Evolutionary conservation across 169 alveolate species (phyloP), one percentile per base, ranked within the genome.

Genomic region (Eimeria necatrix): DNA sequence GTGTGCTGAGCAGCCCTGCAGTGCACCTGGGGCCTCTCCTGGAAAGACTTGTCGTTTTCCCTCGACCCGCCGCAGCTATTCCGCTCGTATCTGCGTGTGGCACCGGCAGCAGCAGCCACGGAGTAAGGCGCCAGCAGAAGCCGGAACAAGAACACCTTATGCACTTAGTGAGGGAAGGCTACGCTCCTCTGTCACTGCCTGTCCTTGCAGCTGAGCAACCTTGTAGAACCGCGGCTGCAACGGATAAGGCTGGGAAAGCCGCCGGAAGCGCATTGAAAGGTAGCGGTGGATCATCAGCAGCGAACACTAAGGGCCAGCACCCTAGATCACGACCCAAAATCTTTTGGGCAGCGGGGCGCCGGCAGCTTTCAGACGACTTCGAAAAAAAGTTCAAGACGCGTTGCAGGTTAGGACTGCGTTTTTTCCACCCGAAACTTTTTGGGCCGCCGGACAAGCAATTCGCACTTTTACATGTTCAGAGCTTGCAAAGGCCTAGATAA

Each of bases 311-410:
- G 52, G 90, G 32, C 5, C 90, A 24, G 90, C 90, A 9, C 22
- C 4, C 52, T 51, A 68, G 74, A 22, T 24, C 51, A 7, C 89
- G 52, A 12, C n/a, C 26, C 71, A 61, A 80, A 52, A 80, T 68
- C 51, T 80, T 80, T 68, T 80, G 89, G 89, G 49, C 71, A 51
- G 89, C 89, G 9, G 89, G 89, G 46, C 71, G 89, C n/a, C 16
- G 52, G 5, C 89, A 14, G 2, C 41, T 51, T n/a, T n/a, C 32
- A 12, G 49, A n/a, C 4, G 22, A 78, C 24, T n/a, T 6, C 20
- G 48, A 78, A n/a, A 74, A 74, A 41, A 26, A 48, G 12, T 41
- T n/a, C 20, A 78, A 22, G 70, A 18, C 4, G 10, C 64, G 24
- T 9, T 4, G 6, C 88, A 78, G 88, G 88, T 78, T 10, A 78